Evolutionary conservation across 331 rosid genomes (phyloP).

Genomic region (Pyrus hybrid): DNA sequence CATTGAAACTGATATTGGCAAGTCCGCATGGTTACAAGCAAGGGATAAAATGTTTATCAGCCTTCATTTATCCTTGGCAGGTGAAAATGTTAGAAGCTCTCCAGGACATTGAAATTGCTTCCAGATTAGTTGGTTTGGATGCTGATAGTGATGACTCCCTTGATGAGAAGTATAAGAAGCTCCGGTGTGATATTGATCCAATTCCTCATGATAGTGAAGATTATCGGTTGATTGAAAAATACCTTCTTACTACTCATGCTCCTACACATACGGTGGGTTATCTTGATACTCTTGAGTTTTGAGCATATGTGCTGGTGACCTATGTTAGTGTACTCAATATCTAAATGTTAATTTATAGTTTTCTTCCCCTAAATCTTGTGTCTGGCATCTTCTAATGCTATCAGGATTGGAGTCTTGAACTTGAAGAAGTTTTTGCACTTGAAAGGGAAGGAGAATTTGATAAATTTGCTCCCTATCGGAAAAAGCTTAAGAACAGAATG

Average conservation of each 20-base stretch:
- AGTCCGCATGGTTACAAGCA: not conserved
- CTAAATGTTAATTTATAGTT: not conserved
- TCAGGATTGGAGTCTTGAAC: conserved; percentile 96
- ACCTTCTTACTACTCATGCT: conserved; percentile 88
- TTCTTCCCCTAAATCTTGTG: not conserved
- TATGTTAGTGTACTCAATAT: not conserved
- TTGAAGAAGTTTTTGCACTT: conserved; percentile 88
- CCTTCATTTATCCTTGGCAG: conserved; percentile 25
- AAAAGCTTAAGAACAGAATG: conserved; percentile 75
- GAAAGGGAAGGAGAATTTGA: conserved; percentile 86
- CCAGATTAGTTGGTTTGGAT: conserved; percentile 91
- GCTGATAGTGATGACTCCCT: conserved; percentile 64
- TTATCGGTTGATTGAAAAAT: conserved; percentile 66
- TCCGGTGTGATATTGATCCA: conserved; percentile 64
- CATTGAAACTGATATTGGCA: not conserved
- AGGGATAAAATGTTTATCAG: not conserved
- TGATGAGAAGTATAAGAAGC: conserved; percentile 88
- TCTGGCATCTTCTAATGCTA: conserved; percentile 3
- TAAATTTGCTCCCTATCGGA: conserved; percentile 51
- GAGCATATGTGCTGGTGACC: not conserved
- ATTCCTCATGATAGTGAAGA: conserved; percentile 82
- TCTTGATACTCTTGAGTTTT: not conserved
- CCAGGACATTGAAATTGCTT: conserved; percentile 96
- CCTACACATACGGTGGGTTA: conserved; percentile 83
- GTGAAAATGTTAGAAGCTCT: conserved; percentile 99